phyloP scores from a whole-genome alignment of 202 grass and related monocot genomes.

The Sporobolus alterniflorus region DNA sequence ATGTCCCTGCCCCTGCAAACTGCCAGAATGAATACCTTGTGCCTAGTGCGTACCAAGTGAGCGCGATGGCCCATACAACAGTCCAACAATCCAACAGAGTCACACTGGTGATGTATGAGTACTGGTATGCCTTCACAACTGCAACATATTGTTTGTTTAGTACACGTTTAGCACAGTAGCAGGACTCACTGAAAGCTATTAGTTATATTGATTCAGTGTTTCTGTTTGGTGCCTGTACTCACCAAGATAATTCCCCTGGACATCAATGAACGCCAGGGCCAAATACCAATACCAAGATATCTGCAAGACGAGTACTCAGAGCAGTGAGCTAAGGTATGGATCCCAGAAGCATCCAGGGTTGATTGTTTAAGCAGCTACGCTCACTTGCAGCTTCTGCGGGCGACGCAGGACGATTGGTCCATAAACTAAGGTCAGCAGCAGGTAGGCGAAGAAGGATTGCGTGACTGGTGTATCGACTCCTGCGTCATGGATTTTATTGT shows the following conservation, averaged over 20 bases:
- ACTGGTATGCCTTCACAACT: slow-evolving; percentile 92
- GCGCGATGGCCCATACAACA: slow-evolving; percentile 82
- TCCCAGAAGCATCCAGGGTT: background rate
- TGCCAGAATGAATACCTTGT: slow-evolving; percentile 77
- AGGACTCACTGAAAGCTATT: background rate
- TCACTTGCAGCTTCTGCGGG: slow-evolving; percentile 58
- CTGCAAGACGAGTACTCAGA: slow-evolving; percentile 48
- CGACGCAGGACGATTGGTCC: slow-evolving; percentile 55
- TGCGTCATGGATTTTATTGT: slow-evolving; percentile 35
- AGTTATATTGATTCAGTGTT: background rate
- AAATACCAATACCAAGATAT: slow-evolving; percentile 93
- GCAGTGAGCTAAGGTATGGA: slow-evolving; percentile 3
- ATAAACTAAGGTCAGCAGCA: slow-evolving; percentile 68
- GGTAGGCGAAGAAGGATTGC: slow-evolving; percentile 80
- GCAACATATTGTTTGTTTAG: slow-evolving; percentile 4
- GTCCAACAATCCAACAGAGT: slow-evolving; percentile 85
- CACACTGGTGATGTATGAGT: slow-evolving; percentile 90
- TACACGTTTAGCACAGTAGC: slow-evolving; percentile 9
- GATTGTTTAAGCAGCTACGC: slow-evolving; percentile 10
- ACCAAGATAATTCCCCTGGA: slow-evolving; percentile 86
- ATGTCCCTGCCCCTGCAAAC: slow-evolving; percentile 60
- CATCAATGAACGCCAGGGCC: slow-evolving; percentile 69
- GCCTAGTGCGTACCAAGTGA: slow-evolving; percentile 81
- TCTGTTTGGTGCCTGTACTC: slow-evolving; percentile 23
- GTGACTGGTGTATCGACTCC: slow-evolving; percentile 78